Conservation (phyloP, 768 basidiomycete genomes). For the Phlebiopsis gigantea region DNA sequence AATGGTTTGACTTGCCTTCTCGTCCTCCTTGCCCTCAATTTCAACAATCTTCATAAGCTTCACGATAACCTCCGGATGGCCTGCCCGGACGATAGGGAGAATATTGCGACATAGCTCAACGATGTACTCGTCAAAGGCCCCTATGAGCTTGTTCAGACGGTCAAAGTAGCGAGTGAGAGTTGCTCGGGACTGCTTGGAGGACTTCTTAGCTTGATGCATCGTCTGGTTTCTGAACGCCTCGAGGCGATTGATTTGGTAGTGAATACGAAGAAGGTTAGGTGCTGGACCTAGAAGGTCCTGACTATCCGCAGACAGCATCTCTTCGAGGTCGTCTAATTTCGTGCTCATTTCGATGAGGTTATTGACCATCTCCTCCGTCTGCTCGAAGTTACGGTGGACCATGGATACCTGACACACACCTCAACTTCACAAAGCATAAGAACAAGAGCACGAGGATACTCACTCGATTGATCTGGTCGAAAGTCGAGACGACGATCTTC, state of each 20-base stretch:
- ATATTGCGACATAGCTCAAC: conserved; percentile 71
- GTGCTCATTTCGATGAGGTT: conserved; percentile 91
- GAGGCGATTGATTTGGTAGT: conserved; percentile 87
- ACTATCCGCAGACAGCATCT: conserved; percentile 70
- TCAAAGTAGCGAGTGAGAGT: conserved; percentile 81
- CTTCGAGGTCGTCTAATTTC: conserved; percentile 73
- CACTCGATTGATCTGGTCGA: conserved; percentile 94
- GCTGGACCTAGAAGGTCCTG: conserved; percentile 81
- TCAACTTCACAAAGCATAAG: background rate
- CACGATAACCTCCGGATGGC: conserved; percentile 82
- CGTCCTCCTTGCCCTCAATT: conserved; percentile 87
- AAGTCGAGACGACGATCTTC: conserved; percentile 72
- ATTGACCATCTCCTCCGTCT: conserved; percentile 92
- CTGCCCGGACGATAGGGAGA: conserved; percentile 73
- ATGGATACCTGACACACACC: conserved; percentile 73
- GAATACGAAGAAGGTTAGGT: conserved; percentile 83
- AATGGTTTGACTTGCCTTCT: conserved; percentile 59
- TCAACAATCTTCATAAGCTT: conserved; percentile 92
- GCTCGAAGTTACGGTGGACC: conserved; percentile 92
- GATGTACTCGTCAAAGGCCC: conserved; percentile 83
- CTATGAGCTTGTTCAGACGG: conserved; percentile 72
- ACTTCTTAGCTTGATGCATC: conserved; percentile 88
- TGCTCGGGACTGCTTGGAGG: conserved; percentile 56
- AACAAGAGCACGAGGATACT: too few species aligned
- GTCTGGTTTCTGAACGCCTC: conserved; percentile 94